Conservation (phyloP, 2,329 filamentous ascomycete genomes). For the Monosporascus cannonballus region DNA sequence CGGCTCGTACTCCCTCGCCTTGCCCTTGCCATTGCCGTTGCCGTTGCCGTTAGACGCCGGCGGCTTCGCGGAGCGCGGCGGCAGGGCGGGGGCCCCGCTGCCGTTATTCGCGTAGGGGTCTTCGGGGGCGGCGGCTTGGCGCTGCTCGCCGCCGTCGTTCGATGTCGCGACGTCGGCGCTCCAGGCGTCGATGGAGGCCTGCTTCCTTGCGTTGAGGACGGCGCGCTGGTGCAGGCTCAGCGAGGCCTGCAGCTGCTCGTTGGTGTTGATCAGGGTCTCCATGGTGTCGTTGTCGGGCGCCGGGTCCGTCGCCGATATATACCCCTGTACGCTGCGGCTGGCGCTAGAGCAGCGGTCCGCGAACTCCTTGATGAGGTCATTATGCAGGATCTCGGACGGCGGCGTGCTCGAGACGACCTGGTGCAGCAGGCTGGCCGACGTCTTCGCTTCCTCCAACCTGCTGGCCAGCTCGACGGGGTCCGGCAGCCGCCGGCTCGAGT, state of each 20-base stretch:
- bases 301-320: constrained; percentile 75
- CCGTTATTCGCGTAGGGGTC: background rate
- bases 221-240: constrained; percentile 81
- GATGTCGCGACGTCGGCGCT: constrained; percentile 16
- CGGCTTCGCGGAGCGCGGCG: constrained; percentile 19
- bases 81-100: background rate
- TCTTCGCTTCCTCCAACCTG: constrained; percentile 83
- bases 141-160: constrained; percentile 5
- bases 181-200: constrained; percentile 35
- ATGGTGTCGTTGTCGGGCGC: constrained; percentile 89
- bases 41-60: constrained; percentile 17
- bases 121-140: constrained; percentile 2
- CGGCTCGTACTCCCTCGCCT: constrained; percentile 18
- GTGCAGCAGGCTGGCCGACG: constrained; percentile 84
- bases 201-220: constrained; percentile 57
- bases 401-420: constrained; percentile 87
- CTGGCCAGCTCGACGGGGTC: constrained; percentile 70
- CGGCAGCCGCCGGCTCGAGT: constrained; percentile 49
- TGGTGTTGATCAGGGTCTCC: constrained; percentile 87
- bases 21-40: constrained; percentile 26
- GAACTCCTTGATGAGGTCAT: constrained; percentile 93
- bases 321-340: constrained; percentile 74
- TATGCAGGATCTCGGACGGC: constrained; percentile 64
- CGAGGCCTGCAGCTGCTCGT: constrained; percentile 80
- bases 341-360: constrained; percentile 78